Percentiles rank a stretch among this genome's conserved stretches.
Evolutionary conservation across 768 basidiomycete species (phyloP).

Genomic region (Daedaleopsis sinensis): DNA sequence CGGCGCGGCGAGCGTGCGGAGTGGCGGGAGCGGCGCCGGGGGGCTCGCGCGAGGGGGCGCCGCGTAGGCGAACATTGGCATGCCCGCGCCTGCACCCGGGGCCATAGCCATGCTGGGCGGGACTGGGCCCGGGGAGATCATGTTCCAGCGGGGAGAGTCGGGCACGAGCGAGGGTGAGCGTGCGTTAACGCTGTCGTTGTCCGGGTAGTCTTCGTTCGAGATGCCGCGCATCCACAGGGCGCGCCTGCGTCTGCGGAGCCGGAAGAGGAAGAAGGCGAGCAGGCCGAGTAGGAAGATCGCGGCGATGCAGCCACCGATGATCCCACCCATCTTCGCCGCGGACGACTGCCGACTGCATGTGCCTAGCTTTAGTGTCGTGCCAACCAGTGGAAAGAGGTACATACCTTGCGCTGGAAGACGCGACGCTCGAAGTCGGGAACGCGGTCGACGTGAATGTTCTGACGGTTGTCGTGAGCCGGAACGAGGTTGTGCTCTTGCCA

Average conservation of each 20-base stretch:
- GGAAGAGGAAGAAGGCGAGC: slow-evolving; percentile 14
- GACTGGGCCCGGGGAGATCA: neutral
- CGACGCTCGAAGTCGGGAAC: neutral
- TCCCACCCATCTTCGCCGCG: slow-evolving; percentile 11
- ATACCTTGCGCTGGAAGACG: neutral
- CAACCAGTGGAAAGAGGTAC: neutral
- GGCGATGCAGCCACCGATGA: slow-evolving; percentile 14
- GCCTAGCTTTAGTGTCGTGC: neutral
- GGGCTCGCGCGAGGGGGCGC: too few species aligned
- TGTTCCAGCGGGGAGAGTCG: slow-evolving; percentile 13
- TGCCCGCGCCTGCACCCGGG: neutral
- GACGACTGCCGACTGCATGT: neutral
- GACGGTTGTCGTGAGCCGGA: slow-evolving; percentile 11
- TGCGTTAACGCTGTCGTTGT: too few species aligned
- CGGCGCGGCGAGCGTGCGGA: neutral
- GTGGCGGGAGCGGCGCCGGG: neutral
- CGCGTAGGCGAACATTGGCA: neutral
- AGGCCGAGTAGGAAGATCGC: slow-evolving; percentile 11
- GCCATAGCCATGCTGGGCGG: neutral
- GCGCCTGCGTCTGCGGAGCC: slow-evolving; percentile 14
- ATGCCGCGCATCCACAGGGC: slow-evolving; percentile 10
- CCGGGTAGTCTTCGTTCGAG: slow-evolving; percentile 10
- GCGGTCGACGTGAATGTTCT: slow-evolving; percentile 7
- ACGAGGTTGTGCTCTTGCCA: slow-evolving; percentile 6
- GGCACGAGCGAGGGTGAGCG: slow-evolving; percentile 13